These are phyloP conservation scores for Chalaropsis thielavioides DNA, from an alignment of 2,329 filamentous ascomycete species.

Conservation along the genomic window DNA sequence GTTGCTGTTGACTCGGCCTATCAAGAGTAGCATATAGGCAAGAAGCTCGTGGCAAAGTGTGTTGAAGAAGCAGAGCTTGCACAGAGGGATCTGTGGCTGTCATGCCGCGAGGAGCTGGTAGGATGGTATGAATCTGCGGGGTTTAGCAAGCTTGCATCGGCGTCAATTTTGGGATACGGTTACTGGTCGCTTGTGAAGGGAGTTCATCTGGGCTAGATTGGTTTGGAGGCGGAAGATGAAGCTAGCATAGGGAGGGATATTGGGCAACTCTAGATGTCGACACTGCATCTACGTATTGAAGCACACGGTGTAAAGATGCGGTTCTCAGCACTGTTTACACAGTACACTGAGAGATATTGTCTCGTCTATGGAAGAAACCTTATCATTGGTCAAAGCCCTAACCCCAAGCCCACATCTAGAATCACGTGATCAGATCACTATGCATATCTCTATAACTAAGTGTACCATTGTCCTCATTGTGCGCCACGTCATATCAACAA, in stretches of 20 bases:
- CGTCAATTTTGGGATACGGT: neutral
- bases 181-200: neutral
- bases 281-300: too few species aligned
- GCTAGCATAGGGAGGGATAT: too few species aligned
- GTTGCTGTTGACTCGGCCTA: neutral
- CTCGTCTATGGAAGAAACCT: too few species aligned
- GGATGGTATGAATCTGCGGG: neutral
- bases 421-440: too few species aligned
- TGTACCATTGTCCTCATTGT: neutral
- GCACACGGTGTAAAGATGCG: too few species aligned
- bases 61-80: neutral
- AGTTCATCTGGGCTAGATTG: neutral
- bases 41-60: neutral
- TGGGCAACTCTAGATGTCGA: too few species aligned
- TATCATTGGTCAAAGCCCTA: too few species aligned
- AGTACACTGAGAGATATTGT: too few species aligned
- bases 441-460: neutral
- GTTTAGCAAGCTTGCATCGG: neutral
- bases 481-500: neutral
- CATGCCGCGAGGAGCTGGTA: neutral
- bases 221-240: neutral
- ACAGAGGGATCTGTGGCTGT: neutral
- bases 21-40: neutral
- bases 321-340: too few species aligned
- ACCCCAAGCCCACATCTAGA: too few species aligned